Conservation (phyloP, 2,329 filamentous ascomycete species). For the Gnomoniopsis smithogilvyi region DNA sequence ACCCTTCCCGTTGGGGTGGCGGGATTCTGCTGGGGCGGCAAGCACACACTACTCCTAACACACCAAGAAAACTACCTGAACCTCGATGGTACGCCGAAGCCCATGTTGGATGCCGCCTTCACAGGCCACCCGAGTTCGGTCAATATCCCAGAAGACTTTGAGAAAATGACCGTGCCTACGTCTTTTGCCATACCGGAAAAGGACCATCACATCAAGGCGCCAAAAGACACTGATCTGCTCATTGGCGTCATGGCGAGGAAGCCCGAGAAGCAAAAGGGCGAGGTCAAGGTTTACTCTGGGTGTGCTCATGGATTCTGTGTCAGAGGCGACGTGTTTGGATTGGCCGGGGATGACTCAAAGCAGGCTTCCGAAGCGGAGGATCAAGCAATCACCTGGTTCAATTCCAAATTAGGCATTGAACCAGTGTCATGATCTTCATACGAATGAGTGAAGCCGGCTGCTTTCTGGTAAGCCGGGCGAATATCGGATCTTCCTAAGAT, state of each 20-base stretch:
- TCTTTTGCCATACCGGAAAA: constrained; percentile 43
- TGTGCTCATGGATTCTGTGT: constrained; percentile 41
- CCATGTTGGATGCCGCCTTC: constrained; percentile 50
- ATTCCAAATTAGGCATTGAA: constrained; percentile 5
- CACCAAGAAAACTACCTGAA: constrained; percentile 26
- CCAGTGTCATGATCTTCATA: background rate
- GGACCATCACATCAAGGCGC: constrained; percentile 36
- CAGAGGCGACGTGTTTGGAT: constrained; percentile 27
- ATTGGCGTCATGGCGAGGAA: constrained; percentile 33
- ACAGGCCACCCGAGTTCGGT: constrained; percentile 51
- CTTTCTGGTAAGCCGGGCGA: no score
- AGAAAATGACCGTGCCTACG: constrained; percentile 40
- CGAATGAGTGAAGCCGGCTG: background rate
- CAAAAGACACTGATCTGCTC: constrained; percentile 30
- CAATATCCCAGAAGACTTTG: constrained; percentile 43
- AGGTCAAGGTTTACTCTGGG: constrained; percentile 34
- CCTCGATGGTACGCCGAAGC: constrained; percentile 21
- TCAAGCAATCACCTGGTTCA: constrained; percentile 33
- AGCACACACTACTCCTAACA: constrained; percentile 48
- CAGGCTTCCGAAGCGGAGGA: constrained; percentile 30
- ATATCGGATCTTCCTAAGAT: no score
- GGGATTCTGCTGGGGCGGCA: constrained; percentile 64
- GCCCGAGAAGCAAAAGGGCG: constrained; percentile 30
- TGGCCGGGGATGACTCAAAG: constrained; percentile 24
- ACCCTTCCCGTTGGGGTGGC: constrained; percentile 44